Percentiles rank a stretch among this genome's conserved stretches.
Evolutionary conservation across 345 rosid species (phyloP).

Genomic region (Dovyalis caffra): DNA sequence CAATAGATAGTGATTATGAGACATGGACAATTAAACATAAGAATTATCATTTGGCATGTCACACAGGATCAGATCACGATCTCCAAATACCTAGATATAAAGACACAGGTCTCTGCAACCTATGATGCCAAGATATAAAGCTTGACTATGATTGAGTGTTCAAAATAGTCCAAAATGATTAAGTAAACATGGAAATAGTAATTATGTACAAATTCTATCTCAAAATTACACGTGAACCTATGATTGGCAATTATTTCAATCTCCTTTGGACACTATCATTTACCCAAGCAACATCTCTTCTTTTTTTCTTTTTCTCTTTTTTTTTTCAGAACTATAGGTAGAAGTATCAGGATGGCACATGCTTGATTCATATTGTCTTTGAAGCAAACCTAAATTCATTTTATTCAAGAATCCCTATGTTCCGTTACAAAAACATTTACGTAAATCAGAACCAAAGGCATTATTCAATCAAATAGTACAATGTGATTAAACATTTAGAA

Average conservation of each 20-base stretch:
- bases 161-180: not conserved
- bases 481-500: conserved; percentile 8
- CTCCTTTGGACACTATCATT: not conserved
- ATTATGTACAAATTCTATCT: not conserved
- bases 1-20: not conserved
- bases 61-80: not conserved
- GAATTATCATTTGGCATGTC: not conserved
- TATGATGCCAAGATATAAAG: not conserved
- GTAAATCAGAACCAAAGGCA: not conserved
- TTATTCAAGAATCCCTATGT: not conserved
- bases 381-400: not conserved
- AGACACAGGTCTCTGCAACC: not conserved
- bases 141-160: not conserved
- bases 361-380: not conserved
- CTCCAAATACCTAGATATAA: not conserved
- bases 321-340: too few relatives aligned
- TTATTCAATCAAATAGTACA: not conserved
- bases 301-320: too few relatives aligned
- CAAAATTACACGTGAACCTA: too few relatives aligned
- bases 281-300: not conserved
- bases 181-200: not conserved
- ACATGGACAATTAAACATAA: not conserved
- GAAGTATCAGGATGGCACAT: not conserved
- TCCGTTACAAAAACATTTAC: not conserved
- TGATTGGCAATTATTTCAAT: not conserved